These are phyloP conservation scores for Stephania yunnanensis DNA, from an alignment of 164 flowering plant species.

Conservation along the genomic window DNA sequence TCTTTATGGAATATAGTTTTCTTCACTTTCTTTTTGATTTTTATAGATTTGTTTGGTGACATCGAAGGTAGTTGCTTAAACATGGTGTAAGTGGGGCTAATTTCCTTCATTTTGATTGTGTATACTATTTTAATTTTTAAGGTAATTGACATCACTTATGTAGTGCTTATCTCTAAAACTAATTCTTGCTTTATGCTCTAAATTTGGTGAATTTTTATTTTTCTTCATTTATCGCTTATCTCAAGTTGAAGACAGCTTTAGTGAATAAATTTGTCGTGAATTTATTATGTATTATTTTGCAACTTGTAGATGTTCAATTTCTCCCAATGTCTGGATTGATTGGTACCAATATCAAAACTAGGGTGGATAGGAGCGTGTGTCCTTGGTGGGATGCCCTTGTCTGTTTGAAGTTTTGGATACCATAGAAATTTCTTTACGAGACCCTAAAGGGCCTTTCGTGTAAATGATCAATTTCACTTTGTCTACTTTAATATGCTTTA, in stretches of 20 bases:
- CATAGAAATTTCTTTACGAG: conserved; percentile 69
- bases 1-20: background rate
- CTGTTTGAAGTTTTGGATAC: conserved; percentile 92
- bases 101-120: background rate
- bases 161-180: background rate
- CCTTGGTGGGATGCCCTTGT: conserved; percentile 92
- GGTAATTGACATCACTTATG: background rate
- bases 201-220: background rate
- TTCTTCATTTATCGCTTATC: background rate
- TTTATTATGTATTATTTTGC: background rate
- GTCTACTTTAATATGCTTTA: background rate
- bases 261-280: background rate
- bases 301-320: conserved; percentile 71
- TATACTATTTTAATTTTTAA: background rate
- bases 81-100: background rate
- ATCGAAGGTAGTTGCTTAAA: background rate
- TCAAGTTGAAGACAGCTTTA: background rate
- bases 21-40: background rate
- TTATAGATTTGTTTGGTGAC: background rate
- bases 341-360: conserved; percentile 75
- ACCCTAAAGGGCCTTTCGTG: conserved; percentile 93
- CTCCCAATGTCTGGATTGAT: conserved; percentile 89
- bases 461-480: conserved; percentile 16
- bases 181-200: background rate
- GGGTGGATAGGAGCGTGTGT: conserved; percentile 60